Evolutionary conservation across 2,329 filamentous ascomycete genomes (phyloP), one percentile per base, ranked within the genome.

Genomic region (Colletotrichum nymphaeae): DNA sequence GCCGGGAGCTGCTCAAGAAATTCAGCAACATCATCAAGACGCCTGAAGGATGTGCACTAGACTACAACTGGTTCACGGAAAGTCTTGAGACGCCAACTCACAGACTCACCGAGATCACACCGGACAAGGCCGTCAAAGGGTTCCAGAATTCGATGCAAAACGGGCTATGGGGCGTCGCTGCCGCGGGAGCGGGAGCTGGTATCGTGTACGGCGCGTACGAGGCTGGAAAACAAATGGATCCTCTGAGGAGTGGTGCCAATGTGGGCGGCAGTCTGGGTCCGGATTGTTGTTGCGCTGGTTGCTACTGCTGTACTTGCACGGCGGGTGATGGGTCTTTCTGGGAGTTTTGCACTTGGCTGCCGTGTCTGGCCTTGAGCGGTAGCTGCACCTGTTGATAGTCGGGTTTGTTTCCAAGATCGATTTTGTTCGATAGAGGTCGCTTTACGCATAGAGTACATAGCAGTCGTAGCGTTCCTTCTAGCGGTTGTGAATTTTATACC

Each of bases 21-120:
- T 65, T 65, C 3, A 24, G 49, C 22, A 2, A 24, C 63, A 65
- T 65, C 19, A 57, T 65, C 63, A 57, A 65, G 16, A 46, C 30
- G 22, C 63, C 63, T 16, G 63, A 46, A 3, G 63, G 63, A n/a
- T 46, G 52, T 11, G 63, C 63, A 7, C 4, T 65, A 32, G 63
- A 65, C 32, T 57, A 65, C 19, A 32, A 11, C 32, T 65, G 63
- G 52, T 65, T 56, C 32, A 24, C 24, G 14, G 32, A 56, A 19
- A 65, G 9, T 24, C 49, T 57, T 11, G 63, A 57, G n/a, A 28
- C 26, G 4, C 63, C 63, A 22, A 42, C 32, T 2, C 63, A 65
- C 5, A 28, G 52, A 52, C 32, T 65, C 8, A 32, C 7, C 32
- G 63, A 65, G 24, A 57, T 65, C 9, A 57, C 49, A 2, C 30